Evolutionary conservation across 106 monocot species (phyloP), one percentile per base, ranked within the genome.

Genomic region (Platanthera guangdongensis): DNA sequence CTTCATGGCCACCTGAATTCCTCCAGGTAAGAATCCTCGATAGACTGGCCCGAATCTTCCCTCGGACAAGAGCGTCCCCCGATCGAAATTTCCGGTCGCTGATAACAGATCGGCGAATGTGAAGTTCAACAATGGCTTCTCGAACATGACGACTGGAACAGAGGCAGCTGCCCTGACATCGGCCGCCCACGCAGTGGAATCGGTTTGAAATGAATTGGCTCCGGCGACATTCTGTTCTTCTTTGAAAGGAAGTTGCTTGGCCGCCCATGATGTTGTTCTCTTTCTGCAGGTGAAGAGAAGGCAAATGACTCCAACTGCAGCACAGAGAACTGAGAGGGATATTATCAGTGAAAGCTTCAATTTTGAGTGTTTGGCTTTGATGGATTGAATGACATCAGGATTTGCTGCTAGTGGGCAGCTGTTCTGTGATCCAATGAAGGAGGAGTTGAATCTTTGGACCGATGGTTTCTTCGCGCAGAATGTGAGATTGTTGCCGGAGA

Each of bases 401-500:
- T 95, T 84, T 5, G 83, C 95, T 9, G 95, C 95, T 8, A 95
- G 82, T 4, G 95, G 95, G 81, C 95, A 95, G 68, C 90, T 76
- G 72, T 77, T 83, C 6, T 82, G 77, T 3, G 84, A 85, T 9
- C 86, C 90, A 11, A 82, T 78, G 72, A 95, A 95, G 30, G 89
- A 81, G 2, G 92, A 80, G 0, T 60, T 73, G 39, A 83, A 76
- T 12, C 50, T 75, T 77, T 81, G 51, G 4, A 47, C 87, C 25
- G 84, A 86, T 48, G 79, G 75, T 9, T 79, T 70, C n/a, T 80
- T 64, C 15, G 79, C 81, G 64, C 95, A 95, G 48, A 90, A 73
- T 5, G 89, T 88, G 52, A 95, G 86, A 64, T 92, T 90, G 83
- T 95, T 95, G 85, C 87, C 80, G 19, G 95, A 92, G 75, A 95